Conservation (phyloP, 2,329 filamentous ascomycete genomes). For the Drechslerella stenobrocha region DNA sequence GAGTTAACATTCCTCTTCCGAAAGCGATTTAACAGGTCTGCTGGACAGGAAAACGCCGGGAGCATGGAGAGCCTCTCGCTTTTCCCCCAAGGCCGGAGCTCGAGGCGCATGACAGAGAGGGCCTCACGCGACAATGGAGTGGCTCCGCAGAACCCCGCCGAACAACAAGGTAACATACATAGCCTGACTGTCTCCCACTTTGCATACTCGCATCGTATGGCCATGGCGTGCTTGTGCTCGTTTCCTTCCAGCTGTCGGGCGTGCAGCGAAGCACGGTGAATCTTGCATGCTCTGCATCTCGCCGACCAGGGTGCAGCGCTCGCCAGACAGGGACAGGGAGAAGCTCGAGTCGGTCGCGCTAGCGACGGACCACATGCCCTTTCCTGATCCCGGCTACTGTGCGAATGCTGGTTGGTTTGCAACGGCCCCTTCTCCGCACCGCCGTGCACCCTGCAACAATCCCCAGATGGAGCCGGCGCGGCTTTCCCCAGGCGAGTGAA, state of each 20-base stretch:
- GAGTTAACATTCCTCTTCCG: conserved; percentile 12
- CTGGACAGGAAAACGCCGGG: conserved; percentile 19
- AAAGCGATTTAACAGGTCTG: conserved; percentile 28
- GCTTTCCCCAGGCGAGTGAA: conserved; percentile 34
- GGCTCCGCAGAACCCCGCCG: conserved; percentile 18
- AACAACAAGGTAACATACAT: conserved; percentile 44
- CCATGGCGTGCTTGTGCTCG: neutral
- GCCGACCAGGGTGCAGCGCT: no score
- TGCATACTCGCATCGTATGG: neutral
- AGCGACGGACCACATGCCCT: conserved; percentile 33
- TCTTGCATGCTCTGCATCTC: no score
- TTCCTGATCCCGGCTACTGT: conserved; percentile 36
- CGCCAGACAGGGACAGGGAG: no score
- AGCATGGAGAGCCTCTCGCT: conserved; percentile 32
- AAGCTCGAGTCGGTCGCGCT: conserved; percentile 6
- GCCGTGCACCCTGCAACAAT: conserved; percentile 18
- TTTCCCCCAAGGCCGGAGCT: conserved; percentile 42
- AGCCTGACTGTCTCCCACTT: conserved; percentile 10
- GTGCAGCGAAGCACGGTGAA: no score
- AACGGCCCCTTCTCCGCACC: conserved; percentile 44
- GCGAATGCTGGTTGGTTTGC: conserved; percentile 29
- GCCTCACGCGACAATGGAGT: conserved; percentile 45
- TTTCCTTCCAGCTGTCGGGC: neutral
- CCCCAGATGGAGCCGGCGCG: conserved; percentile 41
- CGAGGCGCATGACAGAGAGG: conserved; percentile 29